phyloP scores from a whole-genome alignment of 495 filamentous ascomycete species.

The Aspergillus hancockii region DNA sequence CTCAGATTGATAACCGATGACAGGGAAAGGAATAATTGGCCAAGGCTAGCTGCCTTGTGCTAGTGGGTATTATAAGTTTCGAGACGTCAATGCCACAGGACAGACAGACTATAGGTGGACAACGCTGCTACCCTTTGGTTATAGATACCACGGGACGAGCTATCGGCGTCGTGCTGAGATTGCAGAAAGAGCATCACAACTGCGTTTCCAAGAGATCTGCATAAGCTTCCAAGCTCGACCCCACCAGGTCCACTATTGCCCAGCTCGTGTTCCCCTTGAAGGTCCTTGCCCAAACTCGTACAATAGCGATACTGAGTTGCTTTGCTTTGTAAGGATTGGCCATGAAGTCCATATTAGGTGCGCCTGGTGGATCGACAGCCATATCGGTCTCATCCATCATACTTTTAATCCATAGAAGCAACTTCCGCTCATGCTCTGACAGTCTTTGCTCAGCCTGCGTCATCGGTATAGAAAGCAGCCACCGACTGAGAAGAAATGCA shows the following conservation, averaged over 20 bases:
- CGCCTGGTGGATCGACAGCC: conserved; percentile 53
- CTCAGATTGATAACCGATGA: background rate
- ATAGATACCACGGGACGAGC: background rate
- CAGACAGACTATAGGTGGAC: background rate
- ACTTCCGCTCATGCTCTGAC: conserved; percentile 60
- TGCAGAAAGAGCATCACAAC: conserved; percentile 10
- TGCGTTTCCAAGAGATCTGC: conserved; percentile 42
- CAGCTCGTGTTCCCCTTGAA: conserved; percentile 59
- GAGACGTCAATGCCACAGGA: background rate
- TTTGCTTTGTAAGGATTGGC: conserved; percentile 47
- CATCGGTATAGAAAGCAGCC: conserved; percentile 51
- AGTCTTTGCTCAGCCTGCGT: conserved; percentile 47
- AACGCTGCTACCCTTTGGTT: background rate
- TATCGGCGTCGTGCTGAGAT: background rate
- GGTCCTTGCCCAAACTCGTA: conserved; percentile 54
- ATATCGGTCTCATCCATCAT: conserved; percentile 80
- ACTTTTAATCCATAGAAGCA: conserved; percentile 66
- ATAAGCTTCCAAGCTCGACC: conserved; percentile 47
- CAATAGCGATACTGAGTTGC: conserved; percentile 51
- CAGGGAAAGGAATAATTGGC: background rate
- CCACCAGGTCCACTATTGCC: conserved; percentile 54
- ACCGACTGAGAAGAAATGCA: conserved; percentile 54
- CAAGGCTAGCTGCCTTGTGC: background rate
- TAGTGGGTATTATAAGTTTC: background rate
- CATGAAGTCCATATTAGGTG: conserved; percentile 47